Evolutionary conservation across 2,329 filamentous ascomycete genomes (phyloP), one percentile per base, ranked within the genome.

Genomic region (Pyrenochaeta sp.): DNA sequence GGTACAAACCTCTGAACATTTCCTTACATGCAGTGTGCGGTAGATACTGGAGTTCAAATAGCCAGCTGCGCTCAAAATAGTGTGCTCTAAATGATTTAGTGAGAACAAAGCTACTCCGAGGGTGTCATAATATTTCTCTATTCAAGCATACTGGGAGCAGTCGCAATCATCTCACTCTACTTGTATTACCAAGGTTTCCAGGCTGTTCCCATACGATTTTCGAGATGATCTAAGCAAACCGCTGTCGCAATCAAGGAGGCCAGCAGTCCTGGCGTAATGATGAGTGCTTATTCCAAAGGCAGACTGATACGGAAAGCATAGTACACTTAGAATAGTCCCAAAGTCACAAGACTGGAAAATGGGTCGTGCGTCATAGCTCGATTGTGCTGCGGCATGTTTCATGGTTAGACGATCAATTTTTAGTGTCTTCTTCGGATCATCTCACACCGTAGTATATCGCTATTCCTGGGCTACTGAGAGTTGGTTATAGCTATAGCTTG

Each of bases 231-330:
- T 43, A 7, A 46, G 47, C 3, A 35, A 36, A 11, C 42, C 42
- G 2, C 45, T 11, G 30, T 59, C 48, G 15, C 46, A 10, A 7
- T n/a, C 7, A 18, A 65, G 40, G 10, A 55, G 6, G 10, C 31
- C 14, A 0, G 35, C 42, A 3, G 41, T 45, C 32, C 33, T 37
- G 21, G 61, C 45, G 30, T 61, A 66, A 44, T 66, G 63, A 2
- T 66, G 54, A 6, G 33, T 51, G 11, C 66, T 66, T 4, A 61
- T 65, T 7, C 61, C 50, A 23, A 71, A 64, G 1, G 67, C 57
- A n/a, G 60, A 66, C 66, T 60, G 69, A 43, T 64, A 68, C 2
- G 62, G 18, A 39, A 65, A 69, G 2, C 61, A 64, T 14, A 9
- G n/a, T 4, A 11, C 4, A 37, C 17, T 30, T 33, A 3, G 31